A percentile compares a stretch with the other conserved stretches of the same genome.
Evolutionary conservation across 2,329 filamentous ascomycete species (phyloP).

Genomic region (Pestalotiopsis sp.): DNA sequence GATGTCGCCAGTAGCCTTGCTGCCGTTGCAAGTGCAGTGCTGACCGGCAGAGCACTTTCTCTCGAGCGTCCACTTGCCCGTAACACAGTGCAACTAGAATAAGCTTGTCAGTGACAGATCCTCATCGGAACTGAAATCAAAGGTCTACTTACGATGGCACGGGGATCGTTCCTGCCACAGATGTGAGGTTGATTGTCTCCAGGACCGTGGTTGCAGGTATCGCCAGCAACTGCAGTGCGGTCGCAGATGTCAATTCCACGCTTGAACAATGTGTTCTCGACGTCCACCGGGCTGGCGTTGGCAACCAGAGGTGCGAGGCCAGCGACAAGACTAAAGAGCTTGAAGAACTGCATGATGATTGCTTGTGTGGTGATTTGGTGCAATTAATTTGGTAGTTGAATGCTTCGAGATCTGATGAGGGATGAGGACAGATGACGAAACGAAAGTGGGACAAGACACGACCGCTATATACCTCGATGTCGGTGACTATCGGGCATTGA

Average conservation of each 20-base stretch:
- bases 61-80: neutral
- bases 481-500: neutral
- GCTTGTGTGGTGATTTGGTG: neutral
- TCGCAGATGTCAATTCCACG: slow-evolving; percentile 1
- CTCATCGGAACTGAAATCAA: neutral
- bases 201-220: neutral
- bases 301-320: neutral
- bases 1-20: neutral
- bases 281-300: neutral
- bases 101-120: neutral
- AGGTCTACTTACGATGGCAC: neutral
- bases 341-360: slow-evolving; percentile 1
- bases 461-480: neutral
- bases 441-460: neutral
- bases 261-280: neutral
- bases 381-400: neutral
- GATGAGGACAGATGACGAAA: neutral
- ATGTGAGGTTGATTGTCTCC: neutral
- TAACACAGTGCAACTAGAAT: neutral
- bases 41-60: neutral
- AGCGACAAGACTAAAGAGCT: neutral
- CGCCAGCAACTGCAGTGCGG: neutral
- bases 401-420: neutral
- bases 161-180: neutral
- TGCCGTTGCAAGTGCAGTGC: neutral